Percentiles rank a stretch among this genome's conserved stretches.
Evolutionary conservation across 139 green algal genomes (phyloP).

Genomic region (Gonium pectorale): DNA sequence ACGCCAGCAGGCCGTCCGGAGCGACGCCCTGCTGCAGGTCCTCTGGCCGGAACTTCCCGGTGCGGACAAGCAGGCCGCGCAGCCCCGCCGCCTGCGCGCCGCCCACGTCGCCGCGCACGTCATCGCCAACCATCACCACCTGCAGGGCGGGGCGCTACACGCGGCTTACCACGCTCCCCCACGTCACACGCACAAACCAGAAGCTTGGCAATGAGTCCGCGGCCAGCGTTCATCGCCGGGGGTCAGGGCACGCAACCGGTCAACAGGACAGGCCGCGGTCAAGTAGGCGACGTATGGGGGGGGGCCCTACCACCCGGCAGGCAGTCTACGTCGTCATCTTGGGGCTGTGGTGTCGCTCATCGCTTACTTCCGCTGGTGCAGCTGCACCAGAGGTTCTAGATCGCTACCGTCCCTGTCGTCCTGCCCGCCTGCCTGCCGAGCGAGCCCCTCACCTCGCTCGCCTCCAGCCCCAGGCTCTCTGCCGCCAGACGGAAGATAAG

Average conservation of each 20-base stretch:
- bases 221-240: too few species aligned
- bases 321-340: too few species aligned
- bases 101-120: slow-evolving; percentile 62
- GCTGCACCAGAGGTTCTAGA: not conserved
- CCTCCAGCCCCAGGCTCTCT: not conserved
- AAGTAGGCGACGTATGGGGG: too few species aligned
- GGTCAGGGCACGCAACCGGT: too few species aligned
- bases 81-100: slow-evolving; percentile 54
- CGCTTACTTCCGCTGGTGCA: not conserved
- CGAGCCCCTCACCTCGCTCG: not conserved
- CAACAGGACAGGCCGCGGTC: too few species aligned
- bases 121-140: slow-evolving; percentile 61
- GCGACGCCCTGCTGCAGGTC: slow-evolving; percentile 1
- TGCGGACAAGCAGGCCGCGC: slow-evolving; percentile 50
- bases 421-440: not conserved
- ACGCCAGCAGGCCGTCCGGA: not conserved
- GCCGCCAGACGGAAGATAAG: slow-evolving; percentile 10
- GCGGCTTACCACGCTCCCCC: too few species aligned
- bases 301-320: too few species aligned
- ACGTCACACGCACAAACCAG: too few species aligned
- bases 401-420: not conserved
- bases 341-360: too few species aligned
- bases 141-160: not conserved
- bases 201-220: too few species aligned
- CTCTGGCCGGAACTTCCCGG: slow-evolving; percentile 13